Evolutionary conservation across 1,284 basidiomycete genomes (phyloP), one percentile per base, ranked within the genome.

Genomic region (Lentinus polychrous): DNA sequence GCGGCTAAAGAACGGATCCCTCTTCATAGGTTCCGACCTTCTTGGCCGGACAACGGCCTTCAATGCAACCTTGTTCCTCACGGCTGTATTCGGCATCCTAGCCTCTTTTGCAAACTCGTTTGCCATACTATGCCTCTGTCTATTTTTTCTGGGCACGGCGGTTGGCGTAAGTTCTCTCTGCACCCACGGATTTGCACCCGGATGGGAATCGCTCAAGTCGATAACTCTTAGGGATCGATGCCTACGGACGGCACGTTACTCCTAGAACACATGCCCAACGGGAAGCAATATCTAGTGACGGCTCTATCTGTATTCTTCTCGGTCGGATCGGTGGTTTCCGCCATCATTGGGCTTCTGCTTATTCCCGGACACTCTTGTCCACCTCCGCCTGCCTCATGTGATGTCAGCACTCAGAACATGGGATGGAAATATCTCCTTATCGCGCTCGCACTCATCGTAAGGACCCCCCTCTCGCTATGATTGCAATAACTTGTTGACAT

Each of bases 301-400:
- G 90, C 89, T 0, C 78, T 98, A n/a, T 95, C 92, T 4, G 81
- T 96, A 17, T 99, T 98, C 73, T 96, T 96, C 72, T 94, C 91
- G 2, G 70, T 95, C 41, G 94, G 94, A 37, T 83, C 93, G 0
- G 91, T 96, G 22, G 64, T 95, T 6, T 75, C 91, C 1, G 91
- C 93, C 0, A 63, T 91, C 8, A 79, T 93, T 33, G 90, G 81
- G 24, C 76, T 93, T 27, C 50, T 86, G 24, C 75, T 94, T 43
- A 78, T 97, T 31, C 94, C 94, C 0, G 68, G 75, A 14, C 73
- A 82, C 55, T 91, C 89, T 1, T 97, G 94, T 62, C 66, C 73
- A 1, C 66, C 69, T 22, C 52, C 66, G 1, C 58, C 68, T 12
- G 60, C 62, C 15, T 61, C 70, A 1, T 92, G 90, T 63, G 79